These are phyloP conservation scores for Wilcoxina mikolae DNA, from an alignment of 495 filamentous ascomycete genomes.

Conservation along the genomic window DNA sequence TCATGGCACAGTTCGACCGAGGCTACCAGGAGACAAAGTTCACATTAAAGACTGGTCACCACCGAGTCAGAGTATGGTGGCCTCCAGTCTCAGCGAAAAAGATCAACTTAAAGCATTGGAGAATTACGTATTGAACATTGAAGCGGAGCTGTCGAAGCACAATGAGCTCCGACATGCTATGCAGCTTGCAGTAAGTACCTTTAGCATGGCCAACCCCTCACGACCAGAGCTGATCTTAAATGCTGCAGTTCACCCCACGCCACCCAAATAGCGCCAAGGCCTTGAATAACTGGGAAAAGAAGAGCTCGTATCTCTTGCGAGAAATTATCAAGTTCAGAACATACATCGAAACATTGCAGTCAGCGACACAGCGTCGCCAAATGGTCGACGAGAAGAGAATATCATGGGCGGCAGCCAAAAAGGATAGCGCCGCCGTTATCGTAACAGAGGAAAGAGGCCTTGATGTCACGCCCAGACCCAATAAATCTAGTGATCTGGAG, in stretches of 20 bases:
- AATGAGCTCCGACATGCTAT: conserved; percentile 75
- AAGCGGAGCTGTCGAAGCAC: conserved; percentile 70
- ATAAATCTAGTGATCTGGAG: not conserved
- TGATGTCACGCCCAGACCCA: not conserved
- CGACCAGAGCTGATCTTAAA: not conserved
- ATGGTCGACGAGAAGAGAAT: conserved; percentile 17
- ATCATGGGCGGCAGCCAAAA: not conserved
- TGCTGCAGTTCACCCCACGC: conserved; percentile 58
- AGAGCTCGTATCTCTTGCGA: conserved; percentile 75
- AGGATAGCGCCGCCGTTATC: not conserved
- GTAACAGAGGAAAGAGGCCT: not conserved
- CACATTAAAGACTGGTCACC: conserved; percentile 85
- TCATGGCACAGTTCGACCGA: conserved; percentile 42
- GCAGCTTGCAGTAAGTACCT: conserved; percentile 52
- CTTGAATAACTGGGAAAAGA: conserved; percentile 92
- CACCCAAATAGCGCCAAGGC: conserved; percentile 68
- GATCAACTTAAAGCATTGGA: conserved; percentile 66
- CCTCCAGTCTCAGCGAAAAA: conserved; percentile 56
- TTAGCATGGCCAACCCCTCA: too few relatives aligned
- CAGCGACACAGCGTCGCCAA: conserved; percentile 44
- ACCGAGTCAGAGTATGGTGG: conserved; percentile 77
- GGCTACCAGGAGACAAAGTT: conserved; percentile 72
- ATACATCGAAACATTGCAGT: conserved; percentile 68
- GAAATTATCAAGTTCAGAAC: conserved; percentile 95
- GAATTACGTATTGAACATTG: conserved; percentile 69